These are phyloP conservation scores for Barnettozyma vustinii DNA, from an alignment of 805 yeast genomes.

Conservation along the genomic window DNA sequence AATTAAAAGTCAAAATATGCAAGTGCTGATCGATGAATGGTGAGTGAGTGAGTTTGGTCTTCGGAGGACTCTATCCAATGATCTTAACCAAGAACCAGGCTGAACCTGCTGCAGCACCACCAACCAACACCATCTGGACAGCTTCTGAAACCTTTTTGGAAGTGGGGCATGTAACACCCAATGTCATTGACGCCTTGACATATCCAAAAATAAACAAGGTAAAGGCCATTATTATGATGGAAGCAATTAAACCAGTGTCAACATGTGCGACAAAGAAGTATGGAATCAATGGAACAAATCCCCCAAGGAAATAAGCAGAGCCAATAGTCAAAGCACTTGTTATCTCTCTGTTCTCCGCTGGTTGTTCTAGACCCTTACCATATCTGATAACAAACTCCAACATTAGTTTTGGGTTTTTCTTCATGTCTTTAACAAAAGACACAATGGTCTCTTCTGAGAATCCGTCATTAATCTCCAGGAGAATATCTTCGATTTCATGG, in stretches of 20 bases:
- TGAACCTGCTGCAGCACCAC: conserved; percentile 96
- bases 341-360: conserved; percentile 85
- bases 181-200: conserved; percentile 75
- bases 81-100: conserved; percentile 89
- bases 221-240: conserved; percentile 75
- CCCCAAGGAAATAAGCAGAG: conserved; percentile 82
- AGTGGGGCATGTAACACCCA: conserved; percentile 70
- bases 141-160: conserved; percentile 69
- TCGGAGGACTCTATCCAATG: conserved; percentile 41
- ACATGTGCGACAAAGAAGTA: conserved; percentile 81
- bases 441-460: conserved; percentile 66
- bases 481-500: conserved; percentile 75
- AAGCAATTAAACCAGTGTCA: conserved; percentile 65
- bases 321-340: conserved; percentile 91
- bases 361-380: conserved; percentile 93
- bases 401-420: conserved; percentile 69
- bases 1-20: background rate
- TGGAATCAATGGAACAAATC: conserved; percentile 86
- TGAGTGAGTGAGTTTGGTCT: background rate
- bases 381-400: conserved; percentile 82
- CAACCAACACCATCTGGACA: conserved; percentile 86
- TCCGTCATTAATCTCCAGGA: conserved; percentile 57
- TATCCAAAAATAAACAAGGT: conserved; percentile 87
- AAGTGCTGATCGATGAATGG: background rate
- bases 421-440: conserved; percentile 71